These are phyloP conservation scores for Coemansia sp. DNA, from an alignment of 192 early-diverging fungal genomes.

Conservation along the genomic window DNA sequence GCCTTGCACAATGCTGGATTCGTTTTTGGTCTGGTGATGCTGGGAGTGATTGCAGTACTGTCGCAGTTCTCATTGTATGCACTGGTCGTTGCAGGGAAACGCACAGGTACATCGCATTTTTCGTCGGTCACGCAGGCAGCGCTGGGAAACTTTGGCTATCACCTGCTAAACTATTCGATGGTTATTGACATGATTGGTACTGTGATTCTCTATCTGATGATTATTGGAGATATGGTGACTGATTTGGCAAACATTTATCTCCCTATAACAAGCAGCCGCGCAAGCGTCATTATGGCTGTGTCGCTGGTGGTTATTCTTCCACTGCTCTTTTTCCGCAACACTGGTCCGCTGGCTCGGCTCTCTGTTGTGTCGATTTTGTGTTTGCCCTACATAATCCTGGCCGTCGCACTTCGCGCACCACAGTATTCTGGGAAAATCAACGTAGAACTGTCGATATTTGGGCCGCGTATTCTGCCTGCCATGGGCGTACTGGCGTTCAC, in stretches of 20 bases:
- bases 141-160: slow-evolving; percentile 58
- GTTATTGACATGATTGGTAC: slow-evolving; percentile 60
- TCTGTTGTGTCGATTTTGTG: slow-evolving; percentile 60
- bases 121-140: slow-evolving; percentile 53
- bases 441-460: slow-evolving; percentile 47
- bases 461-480: slow-evolving; percentile 60
- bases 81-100: slow-evolving; percentile 57
- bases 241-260: slow-evolving; percentile 22
- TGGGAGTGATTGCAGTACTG: slow-evolving; percentile 53
- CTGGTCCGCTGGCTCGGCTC: slow-evolving; percentile 58
- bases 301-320: slow-evolving; percentile 49
- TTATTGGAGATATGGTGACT: slow-evolving; percentile 29
- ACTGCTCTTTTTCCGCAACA: slow-evolving; percentile 59
- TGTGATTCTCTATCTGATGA: slow-evolving; percentile 37
- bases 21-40: slow-evolving; percentile 53
- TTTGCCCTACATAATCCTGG: slow-evolving; percentile 60
- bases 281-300: slow-evolving; percentile 13
- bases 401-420: slow-evolving; percentile 57
- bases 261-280: slow-evolving; percentile 13
- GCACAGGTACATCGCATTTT: slow-evolving; percentile 57
- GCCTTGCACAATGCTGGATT: slow-evolving; percentile 63
- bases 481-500: slow-evolving; percentile 66
- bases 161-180: slow-evolving; percentile 58
- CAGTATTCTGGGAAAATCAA: slow-evolving; percentile 48
- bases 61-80: slow-evolving; percentile 59